These are phyloP conservation scores for Phytophthora rubi DNA, from an alignment of 352 stramenopile species.

Conservation along the genomic window DNA sequence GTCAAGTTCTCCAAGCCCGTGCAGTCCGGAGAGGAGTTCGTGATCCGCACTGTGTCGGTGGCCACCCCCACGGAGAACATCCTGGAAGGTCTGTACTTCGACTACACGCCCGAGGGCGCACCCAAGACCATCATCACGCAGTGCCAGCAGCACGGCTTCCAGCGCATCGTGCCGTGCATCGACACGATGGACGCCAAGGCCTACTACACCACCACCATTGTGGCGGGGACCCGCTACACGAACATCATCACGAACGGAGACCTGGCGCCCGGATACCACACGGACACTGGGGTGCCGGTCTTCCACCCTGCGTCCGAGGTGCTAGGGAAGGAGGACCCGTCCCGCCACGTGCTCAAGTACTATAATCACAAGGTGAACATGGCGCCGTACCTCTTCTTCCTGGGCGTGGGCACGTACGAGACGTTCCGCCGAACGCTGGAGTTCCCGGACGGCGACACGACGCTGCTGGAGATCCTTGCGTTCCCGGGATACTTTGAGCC, in stretches of 20 bases:
- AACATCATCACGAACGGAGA: conserved; percentile 88
- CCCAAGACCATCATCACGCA: conserved; percentile 86
- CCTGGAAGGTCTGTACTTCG: conserved; percentile 78
- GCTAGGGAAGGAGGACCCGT: conserved; percentile 55
- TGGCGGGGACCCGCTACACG: conserved; percentile 74
- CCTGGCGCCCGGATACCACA: conserved; percentile 67
- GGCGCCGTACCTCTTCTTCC: conserved; percentile 84
- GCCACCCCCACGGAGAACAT: conserved; percentile 80
- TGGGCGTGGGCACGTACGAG: conserved; percentile 80
- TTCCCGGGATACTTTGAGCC: conserved; percentile 78
- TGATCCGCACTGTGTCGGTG: conserved; percentile 70
- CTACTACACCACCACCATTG: conserved; percentile 83
- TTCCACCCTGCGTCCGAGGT: conserved; percentile 64
- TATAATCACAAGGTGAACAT: conserved; percentile 88
- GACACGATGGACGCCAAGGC: conserved; percentile 85
- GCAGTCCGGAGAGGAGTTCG: conserved; percentile 67
- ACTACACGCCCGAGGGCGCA: conserved; percentile 71
- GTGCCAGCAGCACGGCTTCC: conserved; percentile 83
- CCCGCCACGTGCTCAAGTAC: conserved; percentile 78
- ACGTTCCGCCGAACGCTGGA: conserved; percentile 76
- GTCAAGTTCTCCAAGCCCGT: conserved; percentile 63
- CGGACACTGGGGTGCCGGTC: conserved; percentile 61
- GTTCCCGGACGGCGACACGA: conserved; percentile 79
- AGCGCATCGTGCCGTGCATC: conserved; percentile 80
- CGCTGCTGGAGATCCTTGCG: conserved; percentile 70